Evolutionary conservation across 1,284 basidiomycete species (phyloP), one percentile per base, ranked within the genome.

Genomic region (Sporisorium iseilematis-ciliati): DNA sequence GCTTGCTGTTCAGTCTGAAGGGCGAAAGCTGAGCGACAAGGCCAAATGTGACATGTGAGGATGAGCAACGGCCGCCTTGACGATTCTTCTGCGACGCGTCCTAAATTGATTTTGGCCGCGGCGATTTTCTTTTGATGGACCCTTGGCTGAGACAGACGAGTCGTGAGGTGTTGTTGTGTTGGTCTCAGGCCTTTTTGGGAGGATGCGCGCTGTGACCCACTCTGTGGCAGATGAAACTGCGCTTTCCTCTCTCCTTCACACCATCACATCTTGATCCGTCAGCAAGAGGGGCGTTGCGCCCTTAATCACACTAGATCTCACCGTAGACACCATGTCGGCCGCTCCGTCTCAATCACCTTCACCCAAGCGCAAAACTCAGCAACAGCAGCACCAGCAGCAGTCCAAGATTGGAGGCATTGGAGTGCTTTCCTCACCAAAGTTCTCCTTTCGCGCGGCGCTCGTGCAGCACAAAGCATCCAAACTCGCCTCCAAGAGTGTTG

Each of bases 381-480:
- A 31, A 16, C 43, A 52, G 7, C 65, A 58, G 26, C 56, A 41
- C 14, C 61, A 51, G 21, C 50, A 53, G 33, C 54, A 56, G 26
- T 25, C 48, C 16, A 49, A 40, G 3, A 29, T 41, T 14, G 59
- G 54, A 21, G 54, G 43, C 25, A 57, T 58, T n/a, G 41, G 54
- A 3, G 62, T 43, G 23, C 45, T 71, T 4, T 57, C 64, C 12
- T 58, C 67, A 10, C 65, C 66, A 29, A 75, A 75, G 41, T 75
- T 75, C 51, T 75, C 72, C 14, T 75, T 75, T 33, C 59, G 59
- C 16, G 64, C 72, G 14, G 72, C 72, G 7, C 35, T 75, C 0
- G 54, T 59, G 0, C 67, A 64, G 29, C 64, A 69, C 38, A 74
- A 65, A 26, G 43, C 60, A 18, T 56, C 56, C 7, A 72, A 72